These are phyloP conservation scores for Geotrichum candidum DNA, from an alignment of 1,139 yeast genomes.

Conservation along the genomic window DNA sequence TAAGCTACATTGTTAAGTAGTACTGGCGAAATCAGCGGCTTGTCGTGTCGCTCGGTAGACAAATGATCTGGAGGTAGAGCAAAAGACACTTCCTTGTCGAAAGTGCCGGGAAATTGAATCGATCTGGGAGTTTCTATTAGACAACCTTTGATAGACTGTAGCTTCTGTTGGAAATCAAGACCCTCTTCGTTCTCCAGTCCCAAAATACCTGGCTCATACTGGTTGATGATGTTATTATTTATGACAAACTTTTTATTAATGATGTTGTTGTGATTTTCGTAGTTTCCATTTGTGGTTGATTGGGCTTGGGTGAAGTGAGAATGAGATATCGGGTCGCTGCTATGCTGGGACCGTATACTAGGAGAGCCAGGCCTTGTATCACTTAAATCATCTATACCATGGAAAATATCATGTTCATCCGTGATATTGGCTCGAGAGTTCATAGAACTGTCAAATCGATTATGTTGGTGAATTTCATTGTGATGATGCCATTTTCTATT, in stretches of 20 bases:
- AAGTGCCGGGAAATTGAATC: neutral
- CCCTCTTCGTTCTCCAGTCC: neutral
- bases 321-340: neutral
- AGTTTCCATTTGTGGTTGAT: neutral
- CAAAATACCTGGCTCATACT: neutral
- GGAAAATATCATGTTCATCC: conserved; percentile 14
- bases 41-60: neutral
- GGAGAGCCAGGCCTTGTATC: neutral
- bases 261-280: neutral
- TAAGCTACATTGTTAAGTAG: neutral
- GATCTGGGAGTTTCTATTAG: conserved; percentile 13
- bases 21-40: neutral
- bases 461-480: neutral
- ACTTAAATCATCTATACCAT: conserved; percentile 16
- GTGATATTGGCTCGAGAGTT: neutral
- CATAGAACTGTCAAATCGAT: neutral
- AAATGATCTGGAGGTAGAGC: conserved; percentile 3
- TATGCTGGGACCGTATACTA: neutral
- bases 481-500: conserved; percentile 9
- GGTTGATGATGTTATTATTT: neutral
- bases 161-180: conserved; percentile 2
- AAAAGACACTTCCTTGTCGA: conserved; percentile 9
- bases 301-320: neutral
- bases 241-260: neutral
- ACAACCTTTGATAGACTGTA: conserved; percentile 7